Base-by-base conservation (phyloP, 352 stramenopile species). In the Phytophthora uliginosa region DNA sequence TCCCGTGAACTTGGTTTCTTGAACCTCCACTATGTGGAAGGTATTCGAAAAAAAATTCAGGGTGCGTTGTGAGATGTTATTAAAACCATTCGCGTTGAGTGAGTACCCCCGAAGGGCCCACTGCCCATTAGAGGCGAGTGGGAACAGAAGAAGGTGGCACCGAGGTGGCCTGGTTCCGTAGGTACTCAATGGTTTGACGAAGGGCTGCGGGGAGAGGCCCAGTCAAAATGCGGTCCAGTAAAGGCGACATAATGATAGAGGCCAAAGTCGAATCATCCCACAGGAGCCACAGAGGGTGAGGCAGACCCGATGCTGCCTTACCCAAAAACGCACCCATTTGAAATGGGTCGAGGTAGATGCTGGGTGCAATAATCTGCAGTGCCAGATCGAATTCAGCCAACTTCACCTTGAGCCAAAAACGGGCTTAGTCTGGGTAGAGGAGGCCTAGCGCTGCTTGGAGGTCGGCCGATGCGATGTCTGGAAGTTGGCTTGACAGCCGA, bases 301-400 rank as follows among this genome's bases (percentile, higher is more conserved):
- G 5, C 42, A 50, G 18, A 12, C 6, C 42, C 17, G 42, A 20
- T 22, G 42, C 42, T 12, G 42, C 17, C 42, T 12, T 8, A 10
- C 17, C 13, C 15, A 50, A 22, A 22, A 50, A 20, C 6, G 17
- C 42, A 6, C 42, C 17, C 42, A 50, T 24, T 50, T 68, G 55
- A 10, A 50, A 8, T 13, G 61, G 61, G 36, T 68, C 61, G 10
- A 61, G 51, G 8, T 68, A 61, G 3, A 68, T 38, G 8, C 50
- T 61, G 33, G 51, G 61, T 12, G 61, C 61, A 40, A 68, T 62
- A 31, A 68, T 61, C 10, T 68, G 51, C 22, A 54, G 13, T n/a
- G 52, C 36, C n/a, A 33, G 17, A 55, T 68, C 50, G 20, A 38
- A 68, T 10, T 20, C 38, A 18, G 61, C 40, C 54, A 56, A 7